A percentile compares a stretch with the other conserved stretches of the same genome.
phyloP scores from a whole-genome alignment of 2,329 filamentous ascomycete species.

The Diplodia seriata region DNA sequence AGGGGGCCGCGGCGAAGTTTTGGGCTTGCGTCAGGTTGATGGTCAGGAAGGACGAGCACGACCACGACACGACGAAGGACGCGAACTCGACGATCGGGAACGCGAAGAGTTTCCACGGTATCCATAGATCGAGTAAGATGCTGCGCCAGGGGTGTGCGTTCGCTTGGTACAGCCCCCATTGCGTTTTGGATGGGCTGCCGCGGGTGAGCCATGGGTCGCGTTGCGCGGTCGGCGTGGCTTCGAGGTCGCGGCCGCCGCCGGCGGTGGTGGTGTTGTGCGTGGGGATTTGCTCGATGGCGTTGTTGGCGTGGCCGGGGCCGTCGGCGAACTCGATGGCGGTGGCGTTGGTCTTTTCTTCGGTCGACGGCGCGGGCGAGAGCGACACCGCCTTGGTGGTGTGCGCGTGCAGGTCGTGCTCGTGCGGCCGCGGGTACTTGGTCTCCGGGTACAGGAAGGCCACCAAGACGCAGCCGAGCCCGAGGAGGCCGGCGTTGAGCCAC shows the following conservation, averaged over 20 bases:
- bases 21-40: conserved; percentile 67
- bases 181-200: conserved; percentile 61
- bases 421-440: conserved; percentile 63
- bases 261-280: conserved; percentile 36
- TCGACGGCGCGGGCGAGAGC: conserved; percentile 25
- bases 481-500: conserved; percentile 68
- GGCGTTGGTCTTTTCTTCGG: conserved; percentile 39
- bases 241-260: conserved; percentile 36
- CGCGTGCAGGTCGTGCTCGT: conserved; percentile 41
- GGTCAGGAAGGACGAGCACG: conserved; percentile 63
- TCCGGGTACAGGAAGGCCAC: conserved; percentile 68
- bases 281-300: conserved; percentile 37
- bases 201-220: conserved; percentile 63
- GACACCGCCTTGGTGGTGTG: conserved; percentile 20
- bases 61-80: conserved; percentile 67
- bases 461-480: conserved; percentile 59
- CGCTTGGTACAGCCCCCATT: conserved; percentile 63
- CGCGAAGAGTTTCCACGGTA: conserved; percentile 67
- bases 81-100: conserved; percentile 70
- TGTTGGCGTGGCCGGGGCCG: conserved; percentile 32
- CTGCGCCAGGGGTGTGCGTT: conserved; percentile 55
- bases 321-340: conserved; percentile 33
- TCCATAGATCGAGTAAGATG: conserved; percentile 63
- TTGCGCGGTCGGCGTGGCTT: conserved; percentile 48
- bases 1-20: conserved; percentile 62